Percentiles rank a stretch among this genome's conserved stretches.
phyloP scores from a whole-genome alignment of 345 rosid species.

The Erucastrum elatum region DNA sequence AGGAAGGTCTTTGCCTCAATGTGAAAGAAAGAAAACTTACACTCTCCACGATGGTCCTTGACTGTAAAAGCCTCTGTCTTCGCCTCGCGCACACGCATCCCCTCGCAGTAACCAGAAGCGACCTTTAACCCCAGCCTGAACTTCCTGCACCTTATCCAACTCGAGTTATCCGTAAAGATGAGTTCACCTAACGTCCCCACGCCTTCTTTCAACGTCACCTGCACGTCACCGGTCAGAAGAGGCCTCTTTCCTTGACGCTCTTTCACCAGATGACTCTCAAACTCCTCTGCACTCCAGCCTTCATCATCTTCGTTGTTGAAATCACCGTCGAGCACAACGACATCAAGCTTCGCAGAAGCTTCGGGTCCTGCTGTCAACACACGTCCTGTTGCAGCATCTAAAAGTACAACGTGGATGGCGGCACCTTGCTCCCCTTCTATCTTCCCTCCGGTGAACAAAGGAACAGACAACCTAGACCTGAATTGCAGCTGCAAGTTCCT shows the following conservation, averaged over 20 bases:
- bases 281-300: conserved; percentile 81
- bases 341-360: conserved; percentile 68
- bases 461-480: conserved; percentile 82
- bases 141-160: conserved; percentile 98
- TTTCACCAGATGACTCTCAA: conserved; percentile 82
- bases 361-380: conserved; percentile 79
- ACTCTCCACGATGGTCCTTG: conserved; percentile 96
- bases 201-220: conserved; percentile 83
- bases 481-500: conserved; percentile 80
- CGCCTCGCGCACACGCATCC: conserved; percentile 82
- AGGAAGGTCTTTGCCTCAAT: neutral
- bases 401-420: conserved; percentile 69
- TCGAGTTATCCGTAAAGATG: conserved; percentile 89
- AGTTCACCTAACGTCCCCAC: conserved; percentile 93
- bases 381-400: conserved; percentile 66
- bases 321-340: conserved; percentile 94
- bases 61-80: conserved; percentile 97
- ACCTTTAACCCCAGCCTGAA: conserved; percentile 90
- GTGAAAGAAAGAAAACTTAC: conserved; percentile 46
- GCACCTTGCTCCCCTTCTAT: conserved; percentile 97
- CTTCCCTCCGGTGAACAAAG: conserved; percentile 94
- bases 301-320: conserved; percentile 80
- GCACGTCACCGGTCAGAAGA: conserved; percentile 82
- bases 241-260: conserved; percentile 98
- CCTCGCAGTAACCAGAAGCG: conserved; percentile 68